These are phyloP conservation scores for Fusarium sp. DNA, from an alignment of 2,329 filamentous ascomycete species.

Conservation along the genomic window DNA sequence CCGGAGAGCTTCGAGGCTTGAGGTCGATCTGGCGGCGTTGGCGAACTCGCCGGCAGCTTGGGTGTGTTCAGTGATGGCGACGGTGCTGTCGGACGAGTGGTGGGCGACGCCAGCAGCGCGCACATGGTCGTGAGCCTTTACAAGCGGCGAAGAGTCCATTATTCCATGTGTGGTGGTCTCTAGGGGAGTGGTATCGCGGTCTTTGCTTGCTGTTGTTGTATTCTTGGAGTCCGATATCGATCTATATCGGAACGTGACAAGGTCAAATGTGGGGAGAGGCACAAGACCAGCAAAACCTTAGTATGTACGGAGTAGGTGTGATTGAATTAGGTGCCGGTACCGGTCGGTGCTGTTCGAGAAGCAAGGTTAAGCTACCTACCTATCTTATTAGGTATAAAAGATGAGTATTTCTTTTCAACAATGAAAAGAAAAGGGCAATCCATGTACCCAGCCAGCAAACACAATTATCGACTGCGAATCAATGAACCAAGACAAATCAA, in stretches of 20 bases:
- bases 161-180: conserved; percentile 20
- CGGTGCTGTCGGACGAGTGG: conserved; percentile 77
- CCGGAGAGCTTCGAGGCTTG: conserved; percentile 76
- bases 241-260: conserved; percentile 28
- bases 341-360: not conserved
- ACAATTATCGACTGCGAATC: not conserved
- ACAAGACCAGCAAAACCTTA: conserved; percentile 18
- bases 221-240: not conserved
- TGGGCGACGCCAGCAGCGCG: conserved; percentile 81
- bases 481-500: not conserved
- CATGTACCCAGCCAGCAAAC: not conserved
- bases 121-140: conserved; percentile 86
- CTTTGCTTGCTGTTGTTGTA: conserved; percentile 8
- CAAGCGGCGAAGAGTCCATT: conserved; percentile 53
- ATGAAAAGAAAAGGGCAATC: not conserved
- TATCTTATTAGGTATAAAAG: too few relatives aligned
- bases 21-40: conserved; percentile 77
- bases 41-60: conserved; percentile 89
- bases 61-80: conserved; percentile 88
- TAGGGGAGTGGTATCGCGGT: not conserved
- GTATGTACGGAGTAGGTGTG: not conserved
- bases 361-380: not conserved
- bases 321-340: not conserved
- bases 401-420: not conserved
- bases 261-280: conserved; percentile 36